Base-by-base conservation (phyloP, 345 rosid genomes). In the Moricandia moricandioides region DNA sequence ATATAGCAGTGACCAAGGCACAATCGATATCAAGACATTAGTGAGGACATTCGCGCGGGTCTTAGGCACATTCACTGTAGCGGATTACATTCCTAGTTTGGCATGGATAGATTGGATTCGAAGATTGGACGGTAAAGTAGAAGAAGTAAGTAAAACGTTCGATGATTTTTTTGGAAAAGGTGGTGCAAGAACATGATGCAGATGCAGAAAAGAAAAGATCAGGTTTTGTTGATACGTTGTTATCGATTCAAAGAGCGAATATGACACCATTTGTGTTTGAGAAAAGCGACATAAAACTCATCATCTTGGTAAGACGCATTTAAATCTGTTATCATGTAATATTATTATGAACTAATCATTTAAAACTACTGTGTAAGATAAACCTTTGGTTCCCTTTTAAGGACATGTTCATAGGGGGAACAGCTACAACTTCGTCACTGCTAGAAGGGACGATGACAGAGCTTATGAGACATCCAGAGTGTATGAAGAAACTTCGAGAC, bases 371-470 rank as follows among this genome's bases (percentile, higher is more conserved):
- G 59, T 54, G 13, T 21, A 54, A 54, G 17, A 54, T 21, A 8
- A 54, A 21, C 7, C 1, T 1, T 21, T 8, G 8, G 26, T 52
- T 52, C 10, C 18, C 8, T 54, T 54, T 21, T 4, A 54, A 54
- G 59, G 59, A 54, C 30, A 54, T 54, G 12, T 18, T 54, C 59
- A 1, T 54, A 21, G 59, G 30, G n/a, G 59, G 59, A 54, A 21
- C 59, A 0, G 59, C 59, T 9, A 54, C 59, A 54, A 54, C 59
- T 54, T 54, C 59, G 7, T 8, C 59, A 54, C 30, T 18, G 30
- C 30, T 54, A 21, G 59, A 54, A 54, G 21, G 59, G 59, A 54
- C 59, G n/a, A 54, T 54, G 59, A 54, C 60, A 55, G 60, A 55
- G 14, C 60, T 55, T 24, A 55, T 55, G 60, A 24, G 31, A 55